Evolutionary conservation across 1,139 yeast genomes (phyloP).

Genomic region (Diutina ranongensis): DNA sequence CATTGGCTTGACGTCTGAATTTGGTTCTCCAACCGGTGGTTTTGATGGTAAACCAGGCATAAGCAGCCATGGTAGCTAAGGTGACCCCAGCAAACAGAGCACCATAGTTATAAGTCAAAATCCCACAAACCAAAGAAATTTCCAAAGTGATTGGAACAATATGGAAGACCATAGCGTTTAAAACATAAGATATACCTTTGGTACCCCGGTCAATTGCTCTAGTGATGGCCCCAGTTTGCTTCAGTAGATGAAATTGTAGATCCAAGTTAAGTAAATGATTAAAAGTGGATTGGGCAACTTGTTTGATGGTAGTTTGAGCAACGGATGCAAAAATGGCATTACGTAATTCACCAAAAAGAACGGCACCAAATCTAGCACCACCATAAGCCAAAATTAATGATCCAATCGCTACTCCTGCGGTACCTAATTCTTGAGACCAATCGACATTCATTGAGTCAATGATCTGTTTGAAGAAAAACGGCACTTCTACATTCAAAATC

Average conservation of each 20-base stretch:
- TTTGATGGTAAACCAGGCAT: slow-evolving; percentile 73
- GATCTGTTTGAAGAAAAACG: slow-evolving; percentile 82
- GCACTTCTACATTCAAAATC: slow-evolving; percentile 85
- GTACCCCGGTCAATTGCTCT: slow-evolving; percentile 97
- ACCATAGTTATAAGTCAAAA: slow-evolving; percentile 88
- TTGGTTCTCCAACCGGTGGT: slow-evolving; percentile 97
- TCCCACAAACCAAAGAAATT: slow-evolving; percentile 86
- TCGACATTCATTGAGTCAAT: slow-evolving; percentile 91
- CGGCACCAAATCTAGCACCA: slow-evolving; percentile 88
- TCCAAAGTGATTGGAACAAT: slow-evolving; percentile 89
- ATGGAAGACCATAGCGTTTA: slow-evolving; percentile 94
- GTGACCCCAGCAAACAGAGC: slow-evolving; percentile 83
- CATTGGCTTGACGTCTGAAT: slow-evolving; percentile 82
- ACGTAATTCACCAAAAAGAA: slow-evolving; percentile 83
- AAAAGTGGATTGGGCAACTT: slow-evolving; percentile 84
- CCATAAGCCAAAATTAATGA: slow-evolving; percentile 83
- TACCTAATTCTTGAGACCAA: slow-evolving; percentile 58
- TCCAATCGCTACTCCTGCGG: slow-evolving; percentile 51
- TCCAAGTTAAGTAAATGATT: slow-evolving; percentile 75
- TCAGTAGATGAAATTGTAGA: slow-evolving; percentile 75
- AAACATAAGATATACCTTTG: slow-evolving; percentile 87
- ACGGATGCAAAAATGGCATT: slow-evolving; percentile 94
- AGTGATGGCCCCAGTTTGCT: slow-evolving; percentile 94
- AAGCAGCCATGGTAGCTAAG: slow-evolving; percentile 74
- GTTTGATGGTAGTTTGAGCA: slow-evolving; percentile 87